A percentile compares a stretch with the other conserved stretches of the same genome.
These are phyloP conservation scores for Aeschynomene evenia DNA, from an alignment of 306 rosid species.

Conservation along the genomic window DNA sequence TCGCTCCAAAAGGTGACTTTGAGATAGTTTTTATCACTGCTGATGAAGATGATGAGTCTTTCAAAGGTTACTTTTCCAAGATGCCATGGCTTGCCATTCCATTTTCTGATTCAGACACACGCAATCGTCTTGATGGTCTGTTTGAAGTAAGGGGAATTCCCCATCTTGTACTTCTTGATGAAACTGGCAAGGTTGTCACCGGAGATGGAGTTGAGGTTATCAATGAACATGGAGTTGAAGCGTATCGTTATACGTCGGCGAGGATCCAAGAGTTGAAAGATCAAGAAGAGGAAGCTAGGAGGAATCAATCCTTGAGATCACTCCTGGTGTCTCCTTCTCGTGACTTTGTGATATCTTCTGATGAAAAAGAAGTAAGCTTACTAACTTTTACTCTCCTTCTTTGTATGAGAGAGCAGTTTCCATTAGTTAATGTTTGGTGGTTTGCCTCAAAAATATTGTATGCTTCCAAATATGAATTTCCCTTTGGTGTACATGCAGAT, in stretches of 20 bases:
- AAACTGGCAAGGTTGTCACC: slow-evolving; percentile 49
- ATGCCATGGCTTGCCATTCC: slow-evolving; percentile 89
- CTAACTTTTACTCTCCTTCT: neutral
- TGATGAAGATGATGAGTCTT: slow-evolving; percentile 59
- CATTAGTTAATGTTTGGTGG: neutral
- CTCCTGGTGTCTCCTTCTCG: slow-evolving; percentile 52
- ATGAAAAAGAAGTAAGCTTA: slow-evolving; percentile 48
- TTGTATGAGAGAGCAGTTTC: neutral
- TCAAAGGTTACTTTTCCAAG: slow-evolving; percentile 59
- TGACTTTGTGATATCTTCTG: slow-evolving; percentile 55
- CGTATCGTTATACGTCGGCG: slow-evolving; percentile 54
- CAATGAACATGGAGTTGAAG: slow-evolving; percentile 53
- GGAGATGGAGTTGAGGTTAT: slow-evolving; percentile 42
- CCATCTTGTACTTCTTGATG: slow-evolving; percentile 53
- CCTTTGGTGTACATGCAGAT: slow-evolving; percentile 37
- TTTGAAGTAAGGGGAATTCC: slow-evolving; percentile 65
- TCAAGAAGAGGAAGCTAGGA: slow-evolving; percentile 49
- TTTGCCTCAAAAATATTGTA: slow-evolving; percentile 5
- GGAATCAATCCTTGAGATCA: slow-evolving; percentile 52
- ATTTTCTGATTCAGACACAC: slow-evolving; percentile 55
- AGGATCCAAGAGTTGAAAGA: slow-evolving; percentile 52
- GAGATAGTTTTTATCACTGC: slow-evolving; percentile 56
- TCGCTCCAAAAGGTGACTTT: slow-evolving; percentile 52
- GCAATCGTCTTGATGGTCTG: slow-evolving; percentile 40
- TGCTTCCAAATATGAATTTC: slow-evolving; percentile 22